These are phyloP conservation scores for Hypoxylon sp. DNA, from an alignment of 2,329 filamentous ascomycete species.

Conservation along the genomic window DNA sequence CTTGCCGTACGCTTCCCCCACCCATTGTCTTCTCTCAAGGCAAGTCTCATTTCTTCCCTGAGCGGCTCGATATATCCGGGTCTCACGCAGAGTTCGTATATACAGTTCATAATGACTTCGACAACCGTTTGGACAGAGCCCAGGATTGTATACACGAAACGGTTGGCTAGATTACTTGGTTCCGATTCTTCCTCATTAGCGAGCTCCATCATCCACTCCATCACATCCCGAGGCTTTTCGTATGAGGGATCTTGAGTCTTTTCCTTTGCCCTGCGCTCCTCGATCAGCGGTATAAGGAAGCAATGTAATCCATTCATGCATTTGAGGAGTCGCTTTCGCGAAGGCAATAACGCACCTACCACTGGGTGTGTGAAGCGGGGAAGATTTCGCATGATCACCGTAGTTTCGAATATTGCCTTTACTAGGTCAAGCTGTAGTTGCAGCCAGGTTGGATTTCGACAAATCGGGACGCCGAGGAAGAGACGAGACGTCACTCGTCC, in stretches of 20 bases:
- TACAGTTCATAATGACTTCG: neutral
- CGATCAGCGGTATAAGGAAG: constrained; percentile 1
- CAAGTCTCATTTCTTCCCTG: neutral
- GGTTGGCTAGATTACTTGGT: constrained; percentile 4
- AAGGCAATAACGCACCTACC: neutral
- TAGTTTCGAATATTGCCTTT: constrained; percentile 2
- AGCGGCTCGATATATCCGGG: neutral
- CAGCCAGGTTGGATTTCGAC: neutral
- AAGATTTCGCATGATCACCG: constrained; percentile 4
- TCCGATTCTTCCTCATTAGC: constrained; percentile 6
- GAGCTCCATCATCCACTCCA: constrained; percentile 7
- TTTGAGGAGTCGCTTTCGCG: neutral
- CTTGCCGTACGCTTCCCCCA: neutral
- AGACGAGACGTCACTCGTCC: neutral
- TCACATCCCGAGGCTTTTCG: neutral
- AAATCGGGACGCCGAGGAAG: neutral
- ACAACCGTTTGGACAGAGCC: constrained; percentile 1
- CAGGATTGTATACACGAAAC: neutral
- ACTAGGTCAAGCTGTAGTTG: neutral
- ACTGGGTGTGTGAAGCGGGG: neutral
- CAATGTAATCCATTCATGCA: neutral
- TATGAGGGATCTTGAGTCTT: neutral
- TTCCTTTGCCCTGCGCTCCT: neutral
- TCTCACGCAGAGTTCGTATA: constrained; percentile 3
- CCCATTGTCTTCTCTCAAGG: neutral